A percentile compares a stretch with the other conserved stretches of the same genome.
These are phyloP conservation scores for Poa annua DNA, from an alignment of 176 grass and related monocot species.

Conservation along the genomic window DNA sequence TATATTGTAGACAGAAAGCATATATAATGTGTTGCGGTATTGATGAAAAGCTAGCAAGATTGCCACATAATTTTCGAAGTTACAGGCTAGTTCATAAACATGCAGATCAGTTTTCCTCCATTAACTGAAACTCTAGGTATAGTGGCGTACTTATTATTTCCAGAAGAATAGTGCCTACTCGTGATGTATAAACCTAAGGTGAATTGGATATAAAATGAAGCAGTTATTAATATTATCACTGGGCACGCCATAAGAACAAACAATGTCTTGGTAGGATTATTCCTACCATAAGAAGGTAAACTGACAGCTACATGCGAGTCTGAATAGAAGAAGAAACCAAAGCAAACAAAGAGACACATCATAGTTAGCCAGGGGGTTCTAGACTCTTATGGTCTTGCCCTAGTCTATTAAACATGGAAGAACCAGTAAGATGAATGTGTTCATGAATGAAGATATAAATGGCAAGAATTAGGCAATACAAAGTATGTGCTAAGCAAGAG, in stretches of 20 bases:
- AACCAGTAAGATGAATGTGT: background rate
- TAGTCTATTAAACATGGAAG: background rate
- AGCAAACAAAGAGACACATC: background rate
- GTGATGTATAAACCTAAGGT: background rate
- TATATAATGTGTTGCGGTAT: constrained; percentile 6
- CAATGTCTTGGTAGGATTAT: background rate
- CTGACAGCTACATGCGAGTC: background rate
- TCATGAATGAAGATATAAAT: background rate
- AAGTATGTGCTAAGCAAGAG: background rate
- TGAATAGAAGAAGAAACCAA: background rate
- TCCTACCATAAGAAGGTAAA: background rate
- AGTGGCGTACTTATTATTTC: background rate
- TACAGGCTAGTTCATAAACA: background rate
- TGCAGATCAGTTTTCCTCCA: background rate
- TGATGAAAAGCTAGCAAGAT: background rate
- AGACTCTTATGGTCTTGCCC: background rate
- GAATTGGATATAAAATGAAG: background rate
- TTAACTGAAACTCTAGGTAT: background rate
- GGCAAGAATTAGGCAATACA: background rate
- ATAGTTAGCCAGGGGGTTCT: background rate
- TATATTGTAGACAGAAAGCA: background rate
- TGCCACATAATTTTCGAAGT: background rate
- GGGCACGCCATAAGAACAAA: background rate
- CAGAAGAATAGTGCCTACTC: background rate
- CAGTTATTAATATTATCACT: background rate